A percentile compares a stretch with the other conserved stretches of the same genome.
phyloP scores from a whole-genome alignment of 2,329 filamentous ascomycete species.

The Kalmusia sp. region DNA sequence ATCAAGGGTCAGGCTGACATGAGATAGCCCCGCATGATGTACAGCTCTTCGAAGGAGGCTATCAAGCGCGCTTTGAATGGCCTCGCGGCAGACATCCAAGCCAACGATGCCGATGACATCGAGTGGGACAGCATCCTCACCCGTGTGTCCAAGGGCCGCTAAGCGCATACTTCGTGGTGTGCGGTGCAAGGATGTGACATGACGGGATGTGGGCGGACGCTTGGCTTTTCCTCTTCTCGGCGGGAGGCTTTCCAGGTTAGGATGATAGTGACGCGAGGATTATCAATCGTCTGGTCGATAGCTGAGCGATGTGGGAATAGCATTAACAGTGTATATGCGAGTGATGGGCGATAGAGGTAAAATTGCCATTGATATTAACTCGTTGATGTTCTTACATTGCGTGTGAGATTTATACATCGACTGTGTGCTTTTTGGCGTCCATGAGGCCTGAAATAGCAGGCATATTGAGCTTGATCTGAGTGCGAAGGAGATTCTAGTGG shows the following conservation, averaged over 20 bases:
- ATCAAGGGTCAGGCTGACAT: no score
- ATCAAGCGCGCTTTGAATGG: constrained; percentile 81
- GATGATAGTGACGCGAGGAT: constrained; percentile 7
- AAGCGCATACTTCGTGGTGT: constrained; percentile 30
- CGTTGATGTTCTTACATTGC: constrained; percentile 17
- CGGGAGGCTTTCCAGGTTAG: constrained; percentile 1
- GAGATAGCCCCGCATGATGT: constrained; percentile 82
- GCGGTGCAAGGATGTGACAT: constrained; percentile 14
- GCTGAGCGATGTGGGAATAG: constrained; percentile 9
- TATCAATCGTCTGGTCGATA: neutral
- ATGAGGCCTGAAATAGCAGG: no score
- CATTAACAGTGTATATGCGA: constrained; percentile 21
- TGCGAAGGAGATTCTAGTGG: no score
- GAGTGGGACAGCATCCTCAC: constrained; percentile 74
- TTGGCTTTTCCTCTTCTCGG: constrained; percentile 10
- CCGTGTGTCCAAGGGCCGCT: constrained; percentile 59
- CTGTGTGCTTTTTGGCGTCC: neutral
- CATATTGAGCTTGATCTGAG: no score
- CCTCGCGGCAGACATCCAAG: constrained; percentile 78
- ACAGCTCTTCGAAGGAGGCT: constrained; percentile 86
- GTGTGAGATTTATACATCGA: constrained; percentile 1
- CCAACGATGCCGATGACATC: constrained; percentile 84
- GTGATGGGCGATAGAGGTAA: constrained; percentile 25
- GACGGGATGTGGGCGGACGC: constrained; percentile 17
- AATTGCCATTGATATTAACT: constrained; percentile 29